Evolutionary conservation across 305 asterid species (phyloP).

Genomic region (Ilex paraguariensis): DNA sequence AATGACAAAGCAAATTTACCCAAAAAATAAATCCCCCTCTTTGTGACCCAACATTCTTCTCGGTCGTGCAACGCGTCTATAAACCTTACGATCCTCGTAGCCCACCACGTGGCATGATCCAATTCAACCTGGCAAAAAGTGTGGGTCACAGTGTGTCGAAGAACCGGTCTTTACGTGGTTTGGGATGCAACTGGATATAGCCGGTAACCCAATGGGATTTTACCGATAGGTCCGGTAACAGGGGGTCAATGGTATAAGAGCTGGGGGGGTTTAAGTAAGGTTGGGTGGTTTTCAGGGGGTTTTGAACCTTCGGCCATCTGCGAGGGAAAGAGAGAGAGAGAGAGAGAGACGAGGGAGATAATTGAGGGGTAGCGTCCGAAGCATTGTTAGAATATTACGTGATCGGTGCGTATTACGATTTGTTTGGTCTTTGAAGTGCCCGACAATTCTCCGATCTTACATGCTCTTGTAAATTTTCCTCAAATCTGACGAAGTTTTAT

Average conservation of each 20-base stretch:
- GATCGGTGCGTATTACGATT: slow-evolving; percentile 15
- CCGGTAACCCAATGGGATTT: slow-evolving; percentile 32
- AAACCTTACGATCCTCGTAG: slow-evolving; percentile 47
- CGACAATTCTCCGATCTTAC: slow-evolving; percentile 12
- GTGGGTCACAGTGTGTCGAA: slow-evolving; percentile 27
- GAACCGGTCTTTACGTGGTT: slow-evolving; percentile 88
- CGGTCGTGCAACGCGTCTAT: slow-evolving; percentile 39
- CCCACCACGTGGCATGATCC: slow-evolving; percentile 66
- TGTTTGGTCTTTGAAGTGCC: slow-evolving; percentile 11
- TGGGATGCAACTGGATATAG: slow-evolving; percentile 41
- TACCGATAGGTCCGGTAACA: slow-evolving; percentile 59
- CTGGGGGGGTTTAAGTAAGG: slow-evolving; percentile 88
- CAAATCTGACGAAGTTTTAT: slow-evolving; percentile 5
- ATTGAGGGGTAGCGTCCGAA: background rate
- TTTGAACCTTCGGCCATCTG: slow-evolving; percentile 27
- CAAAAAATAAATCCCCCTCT: slow-evolving; percentile 45
- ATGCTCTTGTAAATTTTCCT: background rate
- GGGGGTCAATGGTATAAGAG: slow-evolving; percentile 74
- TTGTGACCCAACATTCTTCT: slow-evolving; percentile 85
- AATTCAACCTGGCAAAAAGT: slow-evolving; percentile 10
- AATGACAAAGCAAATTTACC: background rate
- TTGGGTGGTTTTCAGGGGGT: slow-evolving; percentile 72
- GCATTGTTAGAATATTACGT: slow-evolving; percentile 7
- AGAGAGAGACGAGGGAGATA: background rate
- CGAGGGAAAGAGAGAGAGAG: slow-evolving; percentile 2